These are phyloP conservation scores for Pichia heedii DNA, from an alignment of 805 yeast genomes.

Conservation along the genomic window DNA sequence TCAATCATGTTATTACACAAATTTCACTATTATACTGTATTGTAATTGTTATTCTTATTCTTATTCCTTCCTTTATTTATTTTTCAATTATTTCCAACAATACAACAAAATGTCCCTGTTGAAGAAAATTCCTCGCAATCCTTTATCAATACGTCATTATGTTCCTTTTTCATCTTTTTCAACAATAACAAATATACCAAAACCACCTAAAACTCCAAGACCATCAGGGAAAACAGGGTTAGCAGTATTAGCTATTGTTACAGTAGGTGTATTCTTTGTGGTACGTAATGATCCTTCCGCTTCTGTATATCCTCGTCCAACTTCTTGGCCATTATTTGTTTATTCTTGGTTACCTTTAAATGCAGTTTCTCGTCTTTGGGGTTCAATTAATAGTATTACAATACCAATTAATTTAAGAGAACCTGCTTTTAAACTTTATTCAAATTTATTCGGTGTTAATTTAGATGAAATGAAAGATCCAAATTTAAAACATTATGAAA, in stretches of 20 bases:
- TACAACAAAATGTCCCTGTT: background rate
- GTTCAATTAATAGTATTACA: slow-evolving; percentile 71
- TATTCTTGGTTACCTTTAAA: slow-evolving; percentile 87
- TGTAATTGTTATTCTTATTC: too few species aligned
- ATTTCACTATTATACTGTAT: too few species aligned
- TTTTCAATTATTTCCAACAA: too few species aligned
- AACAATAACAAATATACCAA: background rate
- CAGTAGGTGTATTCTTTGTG: slow-evolving; percentile 1
- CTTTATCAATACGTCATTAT: background rate
- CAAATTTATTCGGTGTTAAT: slow-evolving; percentile 77
- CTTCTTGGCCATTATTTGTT: slow-evolving; percentile 83
- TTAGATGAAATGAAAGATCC: slow-evolving; percentile 83
- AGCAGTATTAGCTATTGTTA: slow-evolving; percentile 5
- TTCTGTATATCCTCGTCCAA: slow-evolving; percentile 29
- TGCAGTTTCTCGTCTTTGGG: slow-evolving; percentile 91
- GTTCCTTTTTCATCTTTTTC: background rate
- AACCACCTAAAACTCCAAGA: background rate
- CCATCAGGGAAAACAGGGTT: slow-evolving; percentile 3
- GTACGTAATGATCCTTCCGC: background rate
- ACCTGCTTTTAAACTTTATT: slow-evolving; percentile 72
- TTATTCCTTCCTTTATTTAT: too few species aligned
- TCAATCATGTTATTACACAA: too few species aligned
- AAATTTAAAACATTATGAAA: slow-evolving; percentile 62
- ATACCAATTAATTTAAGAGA: slow-evolving; percentile 84
- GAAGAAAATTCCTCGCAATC: background rate